Evolutionary conservation across 768 basidiomycete species (phyloP).

Genomic region (Infundibulicybe gibba): DNA sequence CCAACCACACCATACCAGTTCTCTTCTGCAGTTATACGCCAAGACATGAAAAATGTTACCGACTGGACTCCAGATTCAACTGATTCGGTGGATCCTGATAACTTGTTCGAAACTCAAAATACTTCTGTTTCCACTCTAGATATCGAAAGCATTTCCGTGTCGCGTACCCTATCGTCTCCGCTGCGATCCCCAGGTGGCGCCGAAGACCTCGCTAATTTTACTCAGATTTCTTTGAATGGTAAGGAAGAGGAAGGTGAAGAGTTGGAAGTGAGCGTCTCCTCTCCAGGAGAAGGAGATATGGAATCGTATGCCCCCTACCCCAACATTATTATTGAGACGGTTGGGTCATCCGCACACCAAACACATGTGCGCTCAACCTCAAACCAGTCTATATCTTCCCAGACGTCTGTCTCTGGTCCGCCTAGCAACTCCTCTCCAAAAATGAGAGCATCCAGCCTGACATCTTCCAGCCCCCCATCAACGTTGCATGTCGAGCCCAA

Average conservation of each 20-base stretch:
- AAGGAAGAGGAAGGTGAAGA: slow-evolving; percentile 7
- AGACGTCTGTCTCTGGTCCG: slow-evolving; percentile 3
- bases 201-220: slow-evolving; percentile 29
- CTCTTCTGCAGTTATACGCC: slow-evolving; percentile 55
- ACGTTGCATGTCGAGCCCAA: slow-evolving; percentile 1
- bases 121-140: slow-evolving; percentile 58
- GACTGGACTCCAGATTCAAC: slow-evolving; percentile 28
- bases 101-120: slow-evolving; percentile 29
- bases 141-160: slow-evolving; percentile 34
- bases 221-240: slow-evolving; percentile 29
- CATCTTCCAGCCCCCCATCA: slow-evolving; percentile 8
- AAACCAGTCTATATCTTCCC: neutral
- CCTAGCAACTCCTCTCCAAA: slow-evolving; percentile 4
- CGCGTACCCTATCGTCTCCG: slow-evolving; percentile 15
- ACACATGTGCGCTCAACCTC: slow-evolving; percentile 6
- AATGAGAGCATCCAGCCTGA: neutral
- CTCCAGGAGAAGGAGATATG: too few relatives aligned
- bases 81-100: slow-evolving; percentile 25
- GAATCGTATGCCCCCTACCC: slow-evolving; percentile 24
- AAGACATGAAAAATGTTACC: slow-evolving; percentile 52
- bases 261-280: neutral
- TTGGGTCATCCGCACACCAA: slow-evolving; percentile 21
- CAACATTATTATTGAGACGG: slow-evolving; percentile 40
- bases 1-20: slow-evolving; percentile 48
- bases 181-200: slow-evolving; percentile 17